phyloP scores from a whole-genome alignment of 2,329 filamentous ascomycete genomes.

The Apiospora malaysiana region DNA sequence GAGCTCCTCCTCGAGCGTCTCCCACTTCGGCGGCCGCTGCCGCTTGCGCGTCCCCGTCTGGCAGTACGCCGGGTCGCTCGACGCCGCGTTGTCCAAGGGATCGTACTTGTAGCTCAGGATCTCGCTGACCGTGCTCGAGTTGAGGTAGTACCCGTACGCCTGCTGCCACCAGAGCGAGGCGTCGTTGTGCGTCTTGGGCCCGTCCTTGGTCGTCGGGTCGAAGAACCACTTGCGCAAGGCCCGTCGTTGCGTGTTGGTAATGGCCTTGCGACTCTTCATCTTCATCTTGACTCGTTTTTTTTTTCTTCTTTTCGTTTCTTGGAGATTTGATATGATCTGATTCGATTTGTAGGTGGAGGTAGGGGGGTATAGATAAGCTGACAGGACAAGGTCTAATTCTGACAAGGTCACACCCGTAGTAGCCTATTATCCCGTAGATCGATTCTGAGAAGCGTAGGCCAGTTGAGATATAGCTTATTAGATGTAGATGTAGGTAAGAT shows the following conservation, averaged over 20 bases:
- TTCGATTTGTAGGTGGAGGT: too few relatives aligned
- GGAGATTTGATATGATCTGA: too few relatives aligned
- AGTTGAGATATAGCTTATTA: neutral
- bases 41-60: constrained; percentile 25
- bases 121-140: constrained; percentile 25
- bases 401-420: neutral
- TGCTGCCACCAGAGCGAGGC: constrained; percentile 25
- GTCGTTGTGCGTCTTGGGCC: constrained; percentile 25
- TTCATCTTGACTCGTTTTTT: neutral
- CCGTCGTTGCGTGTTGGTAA: constrained; percentile 25
- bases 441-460: neutral
- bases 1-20: constrained; percentile 25
- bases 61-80: constrained; percentile 24
- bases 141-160: constrained; percentile 25
- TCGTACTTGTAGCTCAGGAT: constrained; percentile 26
- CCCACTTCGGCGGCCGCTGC: constrained; percentile 26
- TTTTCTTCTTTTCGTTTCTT: too few relatives aligned
- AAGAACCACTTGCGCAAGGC: constrained; percentile 26
- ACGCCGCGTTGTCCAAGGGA: constrained; percentile 21
- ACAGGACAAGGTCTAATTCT: neutral
- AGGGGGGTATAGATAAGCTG: neutral
- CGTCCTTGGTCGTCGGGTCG: constrained; percentile 24
- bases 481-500: neutral
- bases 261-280: constrained; percentile 26
- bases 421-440: neutral